Base-by-base conservation (phyloP, 208 protist genomes). In the Acanthamoeba castellanii region DNA sequence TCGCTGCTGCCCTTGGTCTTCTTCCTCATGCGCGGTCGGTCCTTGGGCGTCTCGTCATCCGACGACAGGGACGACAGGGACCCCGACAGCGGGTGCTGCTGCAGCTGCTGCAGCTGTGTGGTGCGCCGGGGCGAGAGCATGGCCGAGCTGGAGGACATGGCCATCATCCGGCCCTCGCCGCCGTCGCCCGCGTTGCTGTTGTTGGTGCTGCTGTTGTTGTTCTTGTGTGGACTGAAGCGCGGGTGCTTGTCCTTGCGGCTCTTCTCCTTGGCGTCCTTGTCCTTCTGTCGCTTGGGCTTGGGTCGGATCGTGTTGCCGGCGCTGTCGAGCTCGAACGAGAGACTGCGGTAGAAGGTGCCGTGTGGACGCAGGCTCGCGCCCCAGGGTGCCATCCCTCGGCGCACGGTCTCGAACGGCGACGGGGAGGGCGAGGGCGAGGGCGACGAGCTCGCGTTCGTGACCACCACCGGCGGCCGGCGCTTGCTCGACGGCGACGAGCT, bases 281-380 rank as follows among this genome's bases (percentile, higher is more conserved):
- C 22, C 45, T 85, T 47, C 20, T 82, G n/a, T 1, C 81, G 81
- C 81, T 88, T 88, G 81, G 81, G 81, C 52, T 88, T 88, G 27
- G 81, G 81, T 25, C 81, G 42, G 81, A 88, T 88, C 16, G 81
- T 88, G 81, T 88, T 88, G 50, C 81, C 81, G 7, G 42, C 81
- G 52, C 81, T 88, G 50, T 88, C 81, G 50, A 88, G 50, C 81
- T 88, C 81, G 50, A 88, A 88, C 14, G 81, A 88, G 50, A 88
- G 81, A 88, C 81, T 88, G 81, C 81, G 81, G n/a, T 64, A 88
- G 81, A 88, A 88, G 50, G 81, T 88, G 9, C 30, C 50, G 6
- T 88, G 27, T 6, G 81, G 81, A 30, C 81, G 45, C 50, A 42
- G 42, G 42, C 34, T 42, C 8, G 81, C 30, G 50, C 42, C 50